A percentile compares a stretch with the other conserved stretches of the same genome.
Evolutionary conservation across 345 rosid genomes (phyloP).

Genomic region (Salix exigua): DNA sequence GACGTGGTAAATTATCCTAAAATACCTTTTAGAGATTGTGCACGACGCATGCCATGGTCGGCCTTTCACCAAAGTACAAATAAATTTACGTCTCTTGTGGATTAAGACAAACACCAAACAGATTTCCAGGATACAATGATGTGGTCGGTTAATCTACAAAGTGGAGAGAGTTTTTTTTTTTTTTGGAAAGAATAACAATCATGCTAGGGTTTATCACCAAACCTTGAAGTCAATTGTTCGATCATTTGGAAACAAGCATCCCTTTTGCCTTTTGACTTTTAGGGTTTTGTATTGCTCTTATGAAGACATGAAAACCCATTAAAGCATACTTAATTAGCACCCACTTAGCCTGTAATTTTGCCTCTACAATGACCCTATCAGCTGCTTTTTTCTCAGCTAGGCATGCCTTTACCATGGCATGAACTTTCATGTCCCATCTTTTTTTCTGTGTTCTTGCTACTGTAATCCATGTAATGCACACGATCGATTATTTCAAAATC

Average conservation of each 20-base stretch:
- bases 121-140: neutral
- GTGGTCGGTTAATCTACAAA: conserved; percentile 10
- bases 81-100: neutral
- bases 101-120: conserved; percentile 2
- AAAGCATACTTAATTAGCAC: conserved; percentile 17
- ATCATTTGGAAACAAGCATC: conserved; percentile 25
- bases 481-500: neutral
- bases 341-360: neutral
- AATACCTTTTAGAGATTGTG: too few species aligned
- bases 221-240: conserved; percentile 23
- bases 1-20: neutral
- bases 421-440: neutral
- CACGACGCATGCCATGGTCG: neutral
- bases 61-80: neutral
- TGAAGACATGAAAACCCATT: conserved; percentile 25
- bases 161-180: neutral
- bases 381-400: neutral
- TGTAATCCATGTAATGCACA: too few species aligned
- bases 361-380: neutral
- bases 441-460: neutral
- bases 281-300: conserved; percentile 20
- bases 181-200: neutral
- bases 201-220: neutral
- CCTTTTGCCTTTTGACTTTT: conserved; percentile 32
- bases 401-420: neutral